Evolutionary conservation across 306 rosid species (phyloP).

Genomic region (Sechiopsis laciniata): DNA sequence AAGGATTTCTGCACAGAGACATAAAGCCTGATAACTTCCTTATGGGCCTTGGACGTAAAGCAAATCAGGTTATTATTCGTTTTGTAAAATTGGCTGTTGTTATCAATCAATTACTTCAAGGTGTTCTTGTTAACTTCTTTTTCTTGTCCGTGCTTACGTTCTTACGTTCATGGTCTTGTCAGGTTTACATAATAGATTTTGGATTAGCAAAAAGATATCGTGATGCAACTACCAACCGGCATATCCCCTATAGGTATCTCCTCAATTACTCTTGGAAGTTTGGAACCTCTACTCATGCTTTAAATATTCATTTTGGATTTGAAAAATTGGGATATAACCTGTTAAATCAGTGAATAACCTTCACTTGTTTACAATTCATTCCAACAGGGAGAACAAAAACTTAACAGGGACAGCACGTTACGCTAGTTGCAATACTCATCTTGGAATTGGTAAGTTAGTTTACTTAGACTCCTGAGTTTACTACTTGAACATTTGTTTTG

Average conservation of each 20-base stretch:
- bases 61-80: slow-evolving; percentile 66
- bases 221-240: slow-evolving; percentile 76
- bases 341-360: no score
- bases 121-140: slow-evolving; percentile 6
- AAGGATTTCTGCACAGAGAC: slow-evolving; percentile 88
- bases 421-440: slow-evolving; percentile 99
- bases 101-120: background rate
- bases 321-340: background rate
- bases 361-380: slow-evolving; percentile 21
- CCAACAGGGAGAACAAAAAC: slow-evolving; percentile 72
- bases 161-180: slow-evolving; percentile 16
- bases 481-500: slow-evolving; percentile 11
- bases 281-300: background rate
- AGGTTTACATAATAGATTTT: slow-evolving; percentile 92
- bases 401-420: slow-evolving; percentile 93
- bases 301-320: background rate
- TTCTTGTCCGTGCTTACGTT: slow-evolving; percentile 15
- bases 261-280: background rate
- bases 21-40: slow-evolving; percentile 96
- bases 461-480: slow-evolving; percentile 13
- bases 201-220: slow-evolving; percentile 92
- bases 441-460: slow-evolving; percentile 91
- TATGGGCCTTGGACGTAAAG: slow-evolving; percentile 98
- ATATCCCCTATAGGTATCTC: slow-evolving; percentile 73
- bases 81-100: background rate